These are phyloP conservation scores for Cyphellophora attinorum DNA, from an alignment of 2,329 filamentous ascomycete genomes.

Conservation along the genomic window DNA sequence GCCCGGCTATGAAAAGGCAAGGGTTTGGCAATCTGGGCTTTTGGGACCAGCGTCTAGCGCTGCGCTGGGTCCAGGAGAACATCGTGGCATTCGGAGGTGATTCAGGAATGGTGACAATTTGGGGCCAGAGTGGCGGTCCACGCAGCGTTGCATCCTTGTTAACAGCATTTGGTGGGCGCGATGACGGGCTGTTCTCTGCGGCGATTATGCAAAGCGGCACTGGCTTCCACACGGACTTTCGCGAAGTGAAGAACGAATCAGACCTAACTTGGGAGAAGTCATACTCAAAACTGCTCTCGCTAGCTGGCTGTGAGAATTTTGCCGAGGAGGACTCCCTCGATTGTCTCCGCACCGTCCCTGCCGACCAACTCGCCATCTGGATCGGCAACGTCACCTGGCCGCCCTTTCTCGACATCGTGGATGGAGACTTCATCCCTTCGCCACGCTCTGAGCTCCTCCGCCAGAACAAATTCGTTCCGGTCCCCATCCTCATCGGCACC, in stretches of 20 bases:
- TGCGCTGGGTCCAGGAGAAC: slow-evolving; percentile 29
- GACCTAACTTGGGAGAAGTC: slow-evolving; percentile 42
- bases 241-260: too few relatives aligned
- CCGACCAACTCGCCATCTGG: too few relatives aligned
- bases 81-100: slow-evolving; percentile 27
- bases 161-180: slow-evolving; percentile 17
- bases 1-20: slow-evolving; percentile 23
- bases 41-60: slow-evolving; percentile 25
- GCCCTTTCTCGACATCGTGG: slow-evolving; percentile 44
- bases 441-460: slow-evolving; percentile 46
- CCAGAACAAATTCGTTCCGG: slow-evolving; percentile 31
- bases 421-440: slow-evolving; percentile 3
- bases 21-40: slow-evolving; percentile 48
- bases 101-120: slow-evolving; percentile 22
- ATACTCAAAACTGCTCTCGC: slow-evolving; percentile 53
- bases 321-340: too few relatives aligned
- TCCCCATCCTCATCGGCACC: slow-evolving; percentile 9
- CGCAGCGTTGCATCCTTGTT: slow-evolving; percentile 13
- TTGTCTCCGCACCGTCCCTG: too few relatives aligned
- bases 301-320: slow-evolving; percentile 49
- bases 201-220: slow-evolving; percentile 16
- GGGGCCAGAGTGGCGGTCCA: slow-evolving; percentile 12
- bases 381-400: slow-evolving; percentile 53
- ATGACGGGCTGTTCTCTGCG: slow-evolving; percentile 17
- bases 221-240: background rate